Base-by-base conservation (phyloP, 257 asterid species). In the Solanum corneliomulleri region DNA sequence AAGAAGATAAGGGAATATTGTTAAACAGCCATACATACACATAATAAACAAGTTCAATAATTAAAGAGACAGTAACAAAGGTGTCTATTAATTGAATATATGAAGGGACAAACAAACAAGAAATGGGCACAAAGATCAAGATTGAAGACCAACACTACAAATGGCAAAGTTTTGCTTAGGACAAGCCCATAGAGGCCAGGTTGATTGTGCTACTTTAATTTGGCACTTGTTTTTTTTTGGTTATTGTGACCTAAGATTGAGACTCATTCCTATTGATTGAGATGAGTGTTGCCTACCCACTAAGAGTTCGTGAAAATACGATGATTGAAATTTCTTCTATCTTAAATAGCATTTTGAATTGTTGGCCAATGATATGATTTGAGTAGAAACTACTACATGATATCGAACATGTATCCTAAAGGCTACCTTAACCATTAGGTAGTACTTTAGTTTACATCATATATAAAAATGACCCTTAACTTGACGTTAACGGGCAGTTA, bases 21-120 rank as follows among this genome's bases (percentile, higher is more conserved):
- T 45, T 5, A 78, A 78, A 45, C 42, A 78, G 80, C 23, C 45
- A 35, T 35, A 10, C n/a, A 23, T 71, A 10, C 9, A 23, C 11
- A 27, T 9, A 47, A 80, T 27, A 80, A 45, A 80, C 2, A 27
- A 80, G 1, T 44, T 47, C 85, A 80, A 80, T 47, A 80, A 80
- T 80, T 80, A 80, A 39, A 62, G 85, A 80, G 85, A 80, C 85
- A 47, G 44, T 47, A 80, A 80, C 85, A 47, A 80, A 47, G 68
- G 42, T 47, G 85, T 80, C 85, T n/a, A 62, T 80, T 80, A 47
- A 47, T 47, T 47, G 85, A 80, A 80, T 80, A 80, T 80, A 9
- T 27, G 12, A 31, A 80, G 85, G 44, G 85, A 27, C 42, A 80
- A 47, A 16, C 42, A 80, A 31, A 31, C 7, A 15, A 16, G 77